Evolutionary conservation across 805 yeast genomes (phyloP), one percentile per base, ranked within the genome.

Genomic region (Yamadazyma akitaensis): DNA sequence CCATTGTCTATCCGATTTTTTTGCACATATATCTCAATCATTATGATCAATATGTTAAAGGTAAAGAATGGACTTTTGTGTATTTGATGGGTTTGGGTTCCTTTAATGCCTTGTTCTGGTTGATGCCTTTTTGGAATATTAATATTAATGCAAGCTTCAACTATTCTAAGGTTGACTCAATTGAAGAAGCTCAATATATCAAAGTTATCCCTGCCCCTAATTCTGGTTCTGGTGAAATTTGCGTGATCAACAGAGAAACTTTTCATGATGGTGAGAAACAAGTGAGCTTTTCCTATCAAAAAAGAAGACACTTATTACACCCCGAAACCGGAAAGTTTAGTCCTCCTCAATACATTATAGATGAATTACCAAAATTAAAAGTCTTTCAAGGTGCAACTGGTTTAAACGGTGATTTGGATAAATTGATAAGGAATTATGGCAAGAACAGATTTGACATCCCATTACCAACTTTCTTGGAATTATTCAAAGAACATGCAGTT

Each of bases 401-500:
- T 37, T 65, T 77, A 49, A 51, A 63, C 13, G 84, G 84, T 30
- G 80, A 80, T 59, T 63, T 82, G 54, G 72, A 65, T 12, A 69
- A 66, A 26, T 56, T 71, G 33, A 55, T 57, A 37, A 80, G 90
- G 59, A 69, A 79, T 49, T 94, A 84, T 62, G 99, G 99, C 44
- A 75, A 75, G 54, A 94, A 94, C 71, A 78, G 78, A 54, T 94
- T 94, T 62, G 99, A 94, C 61, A 92, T 94, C 54, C 99, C 99
- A 26, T 79, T 94, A 46, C 99, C 99, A 42, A 80, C 96, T 0
- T 92, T 94, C 58, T 53, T 78, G 47, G 98, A 92, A 65, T 75
- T 94, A 58, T 94, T 94, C 74, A 85, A 88, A 61, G 98, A 94
- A 68, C 99, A 94, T 64, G 98, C 98, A 10, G 91, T 94, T 34